phyloP scores from a whole-genome alignment of 495 filamentous ascomycete species.

The Aspergillus campestris region DNA sequence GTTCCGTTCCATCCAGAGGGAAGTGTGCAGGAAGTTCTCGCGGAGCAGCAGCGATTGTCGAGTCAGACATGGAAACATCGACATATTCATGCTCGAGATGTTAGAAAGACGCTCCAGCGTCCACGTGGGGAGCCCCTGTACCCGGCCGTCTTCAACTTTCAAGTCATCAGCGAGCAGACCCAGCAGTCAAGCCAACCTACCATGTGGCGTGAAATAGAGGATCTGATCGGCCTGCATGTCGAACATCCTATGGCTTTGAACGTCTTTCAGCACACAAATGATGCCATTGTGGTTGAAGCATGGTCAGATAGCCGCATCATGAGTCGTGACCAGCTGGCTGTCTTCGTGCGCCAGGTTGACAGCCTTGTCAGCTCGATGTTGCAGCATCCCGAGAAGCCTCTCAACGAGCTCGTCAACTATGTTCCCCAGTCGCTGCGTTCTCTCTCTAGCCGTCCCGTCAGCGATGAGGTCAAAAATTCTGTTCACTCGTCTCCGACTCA shows the following conservation, averaged over 20 bases:
- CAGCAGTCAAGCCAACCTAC: not conserved
- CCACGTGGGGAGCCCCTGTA: slow-evolving; percentile 20
- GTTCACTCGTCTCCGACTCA: slow-evolving; percentile 14
- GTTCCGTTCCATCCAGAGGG: slow-evolving; percentile 20
- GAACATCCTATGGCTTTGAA: slow-evolving; percentile 32
- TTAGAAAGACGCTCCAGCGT: slow-evolving; percentile 18
- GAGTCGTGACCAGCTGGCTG: slow-evolving; percentile 15
- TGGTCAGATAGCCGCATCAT: slow-evolving; percentile 17
- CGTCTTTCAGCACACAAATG: slow-evolving; percentile 10
- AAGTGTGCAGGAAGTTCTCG: slow-evolving; percentile 12
- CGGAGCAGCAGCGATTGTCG: slow-evolving; percentile 17
- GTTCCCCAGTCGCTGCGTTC: slow-evolving; percentile 18
- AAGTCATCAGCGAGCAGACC: not conserved
- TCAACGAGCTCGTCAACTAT: slow-evolving; percentile 8
- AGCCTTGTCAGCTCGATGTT: slow-evolving; percentile 19
- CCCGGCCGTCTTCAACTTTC: slow-evolving; percentile 28
- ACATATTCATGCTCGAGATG: slow-evolving; percentile 20
- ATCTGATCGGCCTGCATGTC: slow-evolving; percentile 22
- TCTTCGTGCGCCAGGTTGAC: slow-evolving; percentile 25
- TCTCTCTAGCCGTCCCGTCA: slow-evolving; percentile 12
- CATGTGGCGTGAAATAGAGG: slow-evolving; percentile 17
- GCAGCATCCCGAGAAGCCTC: slow-evolving; percentile 13
- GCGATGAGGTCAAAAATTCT: slow-evolving; percentile 12
- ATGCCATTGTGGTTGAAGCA: slow-evolving; percentile 16
- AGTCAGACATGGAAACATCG: slow-evolving; percentile 15